Base-by-base conservation (phyloP, 805 yeast genomes). In the Wickerhamomyces pijperi region DNA sequence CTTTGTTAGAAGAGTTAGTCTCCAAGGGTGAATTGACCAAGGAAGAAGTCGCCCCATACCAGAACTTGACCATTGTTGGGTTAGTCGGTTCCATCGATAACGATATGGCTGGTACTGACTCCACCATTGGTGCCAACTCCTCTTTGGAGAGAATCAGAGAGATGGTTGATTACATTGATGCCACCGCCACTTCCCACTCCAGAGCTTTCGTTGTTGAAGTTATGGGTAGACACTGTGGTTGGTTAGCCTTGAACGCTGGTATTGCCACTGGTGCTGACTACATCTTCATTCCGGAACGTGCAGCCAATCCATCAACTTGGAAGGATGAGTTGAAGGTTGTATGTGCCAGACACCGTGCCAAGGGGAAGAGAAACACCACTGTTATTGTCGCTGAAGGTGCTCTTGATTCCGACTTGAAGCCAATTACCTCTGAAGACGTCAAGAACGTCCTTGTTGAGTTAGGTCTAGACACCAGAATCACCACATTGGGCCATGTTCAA, bases 151-250 rank as follows among this genome's bases (percentile, higher is more conserved):
- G 90, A 55, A 82, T 82, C 47, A 74, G 82, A 51, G 76, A 78
- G 53, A 75, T 78, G 60, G 74, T 82, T 46, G 94, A 82, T 60
- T 82, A 79, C 54, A 82, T 82, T 44, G 90, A 82, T 56, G 86
- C 88, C 19, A 82, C 94, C 19, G 94, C 94, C 19, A 72, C 74
- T 38, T 81, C 88, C 1, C 94, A 82, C 58, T 80, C 86, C 23
- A 65, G 94, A 55, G 92, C 90, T 4, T 82, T 82, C 53, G 84
- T 82, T 32, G 77, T 82, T 33, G 94, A 82, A 63, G 94, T 82
- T 16, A 82, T 82, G 94, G 94, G 94, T 43, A 70, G 94, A 60
- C 87, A 82, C 58, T 82, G 94, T 65, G 94, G 94, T 46, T 82
- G 94, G 94, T 67, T 82, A 46, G 90, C 83, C 1, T 63, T 82